A percentile compares a stretch with the other conserved stretches of the same genome.
phyloP scores from a whole-genome alignment of 352 stramenopile genomes.

The Blastocystis sp. region DNA sequence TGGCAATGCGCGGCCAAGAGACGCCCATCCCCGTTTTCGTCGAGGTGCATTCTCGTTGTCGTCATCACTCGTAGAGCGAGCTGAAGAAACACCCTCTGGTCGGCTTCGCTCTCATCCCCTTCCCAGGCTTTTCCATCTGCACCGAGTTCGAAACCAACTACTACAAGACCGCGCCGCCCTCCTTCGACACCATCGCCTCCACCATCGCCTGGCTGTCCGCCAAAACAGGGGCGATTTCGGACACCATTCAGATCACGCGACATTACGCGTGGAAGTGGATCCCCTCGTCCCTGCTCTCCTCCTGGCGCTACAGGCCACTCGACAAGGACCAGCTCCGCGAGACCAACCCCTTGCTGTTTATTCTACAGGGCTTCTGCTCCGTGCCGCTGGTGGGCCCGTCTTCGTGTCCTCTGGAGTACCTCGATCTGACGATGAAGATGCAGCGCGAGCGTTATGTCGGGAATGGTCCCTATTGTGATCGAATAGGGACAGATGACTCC shows the following conservation, averaged over 20 bases:
- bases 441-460: neutral
- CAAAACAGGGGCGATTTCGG: neutral
- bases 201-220: neutral
- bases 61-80: neutral
- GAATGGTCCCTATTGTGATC: neutral
- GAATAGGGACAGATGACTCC: slow-evolving; percentile 17
- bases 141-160: slow-evolving; percentile 2
- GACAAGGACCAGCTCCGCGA: slow-evolving; percentile 15
- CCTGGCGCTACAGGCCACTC: neutral
- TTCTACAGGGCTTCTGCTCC: slow-evolving; percentile 65
- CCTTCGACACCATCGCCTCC: neutral
- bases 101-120: neutral
- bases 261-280: slow-evolving; percentile 10
- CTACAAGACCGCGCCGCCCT: neutral
- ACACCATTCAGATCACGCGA: neutral
- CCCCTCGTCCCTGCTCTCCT: neutral
- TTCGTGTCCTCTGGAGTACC: neutral
- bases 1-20: slow-evolving; percentile 20
- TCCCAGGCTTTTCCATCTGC: neutral
- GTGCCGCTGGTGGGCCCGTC: slow-evolving; percentile 52
- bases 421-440: slow-evolving; percentile 2
- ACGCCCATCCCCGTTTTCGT: slow-evolving; percentile 42
- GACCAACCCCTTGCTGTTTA: slow-evolving; percentile 29
- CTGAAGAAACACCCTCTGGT: slow-evolving; percentile 3
- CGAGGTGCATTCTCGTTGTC: neutral